These are phyloP conservation scores for Sordaria brevicollis DNA, from an alignment of 495 filamentous ascomycete genomes.

Conservation along the genomic window DNA sequence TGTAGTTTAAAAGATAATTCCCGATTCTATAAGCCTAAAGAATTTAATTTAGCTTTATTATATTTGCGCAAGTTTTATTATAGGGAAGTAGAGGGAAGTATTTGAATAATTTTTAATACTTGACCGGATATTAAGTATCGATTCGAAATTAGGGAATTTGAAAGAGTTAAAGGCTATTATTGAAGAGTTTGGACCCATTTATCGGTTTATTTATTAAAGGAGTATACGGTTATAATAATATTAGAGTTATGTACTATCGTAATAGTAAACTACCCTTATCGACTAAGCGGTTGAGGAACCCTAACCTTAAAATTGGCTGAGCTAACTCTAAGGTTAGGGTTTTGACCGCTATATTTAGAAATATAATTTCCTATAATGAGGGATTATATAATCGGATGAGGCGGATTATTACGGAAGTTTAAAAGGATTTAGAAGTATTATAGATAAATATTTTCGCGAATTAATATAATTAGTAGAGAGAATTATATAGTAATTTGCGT, in stretches of 20 bases:
- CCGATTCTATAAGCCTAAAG: neutral
- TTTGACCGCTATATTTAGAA: neutral
- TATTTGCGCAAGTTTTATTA: neutral
- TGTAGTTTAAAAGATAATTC: neutral
- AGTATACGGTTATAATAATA: no score
- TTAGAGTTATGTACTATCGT: no score
- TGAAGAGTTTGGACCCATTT: no score
- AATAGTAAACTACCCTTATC: neutral
- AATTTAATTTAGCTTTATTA: neutral
- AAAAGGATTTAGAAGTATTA: neutral
- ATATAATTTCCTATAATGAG: neutral
- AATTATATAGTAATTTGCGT: neutral
- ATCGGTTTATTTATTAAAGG: no score
- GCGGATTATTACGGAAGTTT: neutral
- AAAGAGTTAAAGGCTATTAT: neutral
- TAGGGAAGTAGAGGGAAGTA: neutral
- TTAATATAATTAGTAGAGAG: neutral
- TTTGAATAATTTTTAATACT: neutral
- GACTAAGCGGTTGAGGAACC: neutral
- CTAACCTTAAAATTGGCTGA: neutral
- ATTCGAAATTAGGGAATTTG: neutral
- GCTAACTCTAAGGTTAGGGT: neutral
- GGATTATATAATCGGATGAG: neutral
- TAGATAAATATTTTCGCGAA: neutral
- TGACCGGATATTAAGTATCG: neutral